Evolutionary conservation across 306 rosid species (phyloP).

Genomic region (Trifolium pratense): DNA sequence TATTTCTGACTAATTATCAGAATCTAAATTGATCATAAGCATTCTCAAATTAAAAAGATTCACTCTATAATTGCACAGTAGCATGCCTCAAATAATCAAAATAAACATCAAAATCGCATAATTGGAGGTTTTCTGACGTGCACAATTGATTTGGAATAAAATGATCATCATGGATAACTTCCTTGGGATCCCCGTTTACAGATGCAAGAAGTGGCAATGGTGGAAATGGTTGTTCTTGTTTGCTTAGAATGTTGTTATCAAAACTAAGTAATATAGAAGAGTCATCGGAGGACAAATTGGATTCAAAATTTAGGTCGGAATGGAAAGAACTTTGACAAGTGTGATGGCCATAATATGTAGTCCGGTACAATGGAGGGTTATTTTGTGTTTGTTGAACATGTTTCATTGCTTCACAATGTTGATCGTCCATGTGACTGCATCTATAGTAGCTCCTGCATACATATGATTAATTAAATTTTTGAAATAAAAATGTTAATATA

Average conservation of each 20-base stretch:
- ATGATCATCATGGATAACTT: background rate
- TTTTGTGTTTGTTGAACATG: slow-evolving; percentile 61
- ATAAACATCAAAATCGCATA: slow-evolving; percentile 2
- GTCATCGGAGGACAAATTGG: background rate
- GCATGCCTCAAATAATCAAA: background rate
- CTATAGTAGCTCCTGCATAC: slow-evolving; percentile 59
- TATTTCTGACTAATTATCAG: background rate
- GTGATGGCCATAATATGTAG: slow-evolving; percentile 55
- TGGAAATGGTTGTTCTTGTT: background rate
- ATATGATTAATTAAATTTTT: background rate
- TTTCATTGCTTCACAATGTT: slow-evolving; percentile 63
- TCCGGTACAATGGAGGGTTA: slow-evolving; percentile 49
- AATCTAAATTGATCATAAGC: background rate
- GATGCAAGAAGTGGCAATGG: background rate
- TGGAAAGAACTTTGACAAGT: slow-evolving; percentile 43
- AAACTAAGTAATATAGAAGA: slow-evolving; percentile 38
- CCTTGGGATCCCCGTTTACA: background rate
- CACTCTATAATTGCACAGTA: background rate
- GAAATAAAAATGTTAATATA: too few relatives aligned
- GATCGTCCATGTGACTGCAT: slow-evolving; percentile 65
- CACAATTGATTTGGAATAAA: background rate
- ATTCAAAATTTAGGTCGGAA: slow-evolving; percentile 45
- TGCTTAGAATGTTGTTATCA: background rate
- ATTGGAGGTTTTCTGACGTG: background rate
- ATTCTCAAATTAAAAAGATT: background rate